Percentiles rank a stretch among this genome's conserved stretches.
These are phyloP conservation scores for Lodderomyces orthopsilosis DNA, from an alignment of 1,139 yeast species.

Conservation along the genomic window DNA sequence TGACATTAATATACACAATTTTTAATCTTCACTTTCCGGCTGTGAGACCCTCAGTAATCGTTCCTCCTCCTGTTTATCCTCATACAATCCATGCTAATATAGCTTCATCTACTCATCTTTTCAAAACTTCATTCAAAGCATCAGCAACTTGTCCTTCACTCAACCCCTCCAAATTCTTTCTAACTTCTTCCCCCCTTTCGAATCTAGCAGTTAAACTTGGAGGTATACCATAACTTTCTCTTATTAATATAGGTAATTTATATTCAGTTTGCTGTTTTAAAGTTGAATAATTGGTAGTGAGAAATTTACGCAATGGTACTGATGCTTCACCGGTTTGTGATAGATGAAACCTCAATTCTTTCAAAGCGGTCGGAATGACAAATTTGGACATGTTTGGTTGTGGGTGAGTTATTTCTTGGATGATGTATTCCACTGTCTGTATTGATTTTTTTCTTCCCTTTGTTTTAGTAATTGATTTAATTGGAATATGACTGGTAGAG, in stretches of 20 bases:
- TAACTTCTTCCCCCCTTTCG: constrained; percentile 45
- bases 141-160: constrained; percentile 39
- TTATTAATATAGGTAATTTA: constrained; percentile 63
- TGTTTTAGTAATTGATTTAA: neutral
- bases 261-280: constrained; percentile 49
- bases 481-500: neutral
- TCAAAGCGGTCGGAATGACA: constrained; percentile 62
- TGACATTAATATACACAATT: neutral
- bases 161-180: constrained; percentile 44
- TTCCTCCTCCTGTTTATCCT: no score
- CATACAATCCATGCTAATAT: no score
- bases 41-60: no score
- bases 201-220: constrained; percentile 76
- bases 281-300: constrained; percentile 57
- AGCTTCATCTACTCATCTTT: constrained; percentile 12
- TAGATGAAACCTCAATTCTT: constrained; percentile 75
- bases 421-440: neutral
- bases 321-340: constrained; percentile 76
- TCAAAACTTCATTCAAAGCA: constrained; percentile 39
- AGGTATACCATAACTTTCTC: constrained; percentile 71
- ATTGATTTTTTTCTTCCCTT: neutral
- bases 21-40: neutral
- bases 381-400: constrained; percentile 29
- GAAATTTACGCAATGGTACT: constrained; percentile 60
- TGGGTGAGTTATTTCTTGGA: neutral